These are phyloP conservation scores for Camptophora hylomeconis DNA, from an alignment of 2,329 filamentous ascomycete species.

Conservation along the genomic window DNA sequence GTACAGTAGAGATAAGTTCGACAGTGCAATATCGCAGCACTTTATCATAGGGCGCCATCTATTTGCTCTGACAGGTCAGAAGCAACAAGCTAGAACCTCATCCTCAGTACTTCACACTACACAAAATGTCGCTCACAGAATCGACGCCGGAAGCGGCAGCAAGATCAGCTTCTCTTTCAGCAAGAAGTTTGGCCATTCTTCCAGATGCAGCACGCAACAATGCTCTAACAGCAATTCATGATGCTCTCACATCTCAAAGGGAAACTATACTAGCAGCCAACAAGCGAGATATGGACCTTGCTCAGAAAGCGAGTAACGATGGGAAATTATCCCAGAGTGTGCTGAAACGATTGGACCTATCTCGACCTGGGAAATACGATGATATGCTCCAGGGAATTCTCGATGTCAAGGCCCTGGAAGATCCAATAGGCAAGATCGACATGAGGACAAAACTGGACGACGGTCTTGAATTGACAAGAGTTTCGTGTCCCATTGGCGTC, in stretches of 20 bases:
- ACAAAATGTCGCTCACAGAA: slow-evolving; percentile 74
- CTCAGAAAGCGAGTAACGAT: slow-evolving; percentile 57
- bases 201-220: slow-evolving; percentile 65
- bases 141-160: slow-evolving; percentile 68
- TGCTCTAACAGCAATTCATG: slow-evolving; percentile 71
- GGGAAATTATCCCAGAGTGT: slow-evolving; percentile 70
- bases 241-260: slow-evolving; percentile 56
- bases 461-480: slow-evolving; percentile 68
- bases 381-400: slow-evolving; percentile 95
- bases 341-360: slow-evolving; percentile 76
- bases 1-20: too few species aligned
- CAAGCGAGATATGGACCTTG: slow-evolving; percentile 63
- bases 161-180: slow-evolving; percentile 63
- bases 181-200: slow-evolving; percentile 70
- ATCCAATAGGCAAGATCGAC: slow-evolving; percentile 85
- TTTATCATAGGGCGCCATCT: too few species aligned
- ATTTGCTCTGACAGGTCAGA: too few species aligned
- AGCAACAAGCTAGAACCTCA: too few species aligned
- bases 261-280: slow-evolving; percentile 77
- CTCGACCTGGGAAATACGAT: slow-evolving; percentile 81
- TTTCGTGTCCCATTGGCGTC: slow-evolving; percentile 93
- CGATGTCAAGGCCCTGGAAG: slow-evolving; percentile 69
- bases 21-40: too few species aligned
- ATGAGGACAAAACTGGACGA: slow-evolving; percentile 78
- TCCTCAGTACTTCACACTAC: too few species aligned